Evolutionary conservation across 352 stramenopile species (phyloP).

Genomic region (Phytophthora cactorum): DNA sequence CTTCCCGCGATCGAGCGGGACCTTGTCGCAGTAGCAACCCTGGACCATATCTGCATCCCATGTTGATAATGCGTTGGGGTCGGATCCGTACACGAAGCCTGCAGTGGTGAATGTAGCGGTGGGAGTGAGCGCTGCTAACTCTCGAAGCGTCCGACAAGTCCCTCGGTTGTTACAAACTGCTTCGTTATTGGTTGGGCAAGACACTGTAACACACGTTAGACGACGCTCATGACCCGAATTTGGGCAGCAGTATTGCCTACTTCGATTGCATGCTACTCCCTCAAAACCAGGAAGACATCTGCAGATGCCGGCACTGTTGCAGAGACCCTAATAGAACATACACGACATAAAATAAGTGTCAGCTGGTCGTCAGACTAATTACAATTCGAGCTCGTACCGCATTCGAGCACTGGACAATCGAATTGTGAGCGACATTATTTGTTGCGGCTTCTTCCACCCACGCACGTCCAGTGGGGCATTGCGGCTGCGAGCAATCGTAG

Average conservation of each 20-base stretch:
- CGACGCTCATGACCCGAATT: background rate
- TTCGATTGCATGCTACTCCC: conserved; percentile 68
- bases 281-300: conserved; percentile 70
- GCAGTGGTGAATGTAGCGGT: conserved; percentile 42
- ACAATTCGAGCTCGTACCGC: conserved; percentile 36
- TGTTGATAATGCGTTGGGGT: conserved; percentile 74
- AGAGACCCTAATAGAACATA: conserved; percentile 48
- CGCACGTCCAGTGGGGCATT: conserved; percentile 57
- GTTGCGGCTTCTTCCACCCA: conserved; percentile 70
- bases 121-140: conserved; percentile 61
- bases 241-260: conserved; percentile 31
- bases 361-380: background rate
- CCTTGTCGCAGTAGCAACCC: conserved; percentile 90
- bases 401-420: conserved; percentile 72
- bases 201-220: conserved; percentile 40
- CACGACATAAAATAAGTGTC: background rate
- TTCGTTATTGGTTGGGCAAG: conserved; percentile 43
- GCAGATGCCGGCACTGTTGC: conserved; percentile 59
- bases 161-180: conserved; percentile 53
- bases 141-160: conserved; percentile 49
- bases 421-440: conserved; percentile 63
- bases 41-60: conserved; percentile 91
- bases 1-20: conserved; percentile 54
- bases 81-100: conserved; percentile 71
- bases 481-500: conserved; percentile 61